Percentiles rank a stretch among this genome's conserved stretches.
Conservation (phyloP, 1,284 basidiomycete species). For the Laetiporus sulphureus region DNA sequence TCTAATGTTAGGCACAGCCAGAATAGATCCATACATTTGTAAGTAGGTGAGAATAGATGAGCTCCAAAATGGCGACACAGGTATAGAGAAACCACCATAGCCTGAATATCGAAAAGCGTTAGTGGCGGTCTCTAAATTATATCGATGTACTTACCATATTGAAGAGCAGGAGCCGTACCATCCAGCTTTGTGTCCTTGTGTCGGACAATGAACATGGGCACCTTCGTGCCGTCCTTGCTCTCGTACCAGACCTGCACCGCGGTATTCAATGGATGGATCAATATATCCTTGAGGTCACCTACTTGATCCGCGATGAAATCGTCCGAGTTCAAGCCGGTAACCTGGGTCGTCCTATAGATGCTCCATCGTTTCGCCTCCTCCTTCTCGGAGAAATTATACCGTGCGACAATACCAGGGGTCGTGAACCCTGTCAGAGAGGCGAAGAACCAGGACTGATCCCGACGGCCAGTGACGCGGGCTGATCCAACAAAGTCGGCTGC, state of each 20-base stretch:
- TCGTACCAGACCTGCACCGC: conserved; percentile 58
- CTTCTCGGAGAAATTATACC: conserved; percentile 48
- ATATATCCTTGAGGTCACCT: background rate
- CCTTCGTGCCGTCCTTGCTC: conserved; percentile 75
- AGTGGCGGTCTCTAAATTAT: conserved; percentile 5
- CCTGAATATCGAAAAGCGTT: conserved; percentile 30
- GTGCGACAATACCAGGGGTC: conserved; percentile 63
- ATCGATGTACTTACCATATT: conserved; percentile 52
- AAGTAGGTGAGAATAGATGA: conserved; percentile 72
- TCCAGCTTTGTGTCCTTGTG: conserved; percentile 69
- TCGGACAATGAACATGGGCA: conserved; percentile 85
- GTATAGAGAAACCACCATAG: conserved; percentile 75
- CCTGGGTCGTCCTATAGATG: conserved; percentile 53
- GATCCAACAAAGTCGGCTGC: conserved; percentile 70
- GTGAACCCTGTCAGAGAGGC: conserved; percentile 66
- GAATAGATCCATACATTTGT: conserved; percentile 65
- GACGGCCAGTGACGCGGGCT: conserved; percentile 45
- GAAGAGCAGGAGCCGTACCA: conserved; percentile 72
- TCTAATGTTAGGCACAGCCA: conserved; percentile 73
- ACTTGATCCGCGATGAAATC: conserved; percentile 74
- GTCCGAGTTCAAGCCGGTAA: conserved; percentile 60
- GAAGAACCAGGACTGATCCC: conserved; percentile 64
- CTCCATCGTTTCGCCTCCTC: conserved; percentile 47
- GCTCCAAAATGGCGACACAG: conserved; percentile 69
- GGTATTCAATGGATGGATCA: background rate